phyloP scores from a whole-genome alignment of 257 asterid genomes.

The Ilex asprella region DNA sequence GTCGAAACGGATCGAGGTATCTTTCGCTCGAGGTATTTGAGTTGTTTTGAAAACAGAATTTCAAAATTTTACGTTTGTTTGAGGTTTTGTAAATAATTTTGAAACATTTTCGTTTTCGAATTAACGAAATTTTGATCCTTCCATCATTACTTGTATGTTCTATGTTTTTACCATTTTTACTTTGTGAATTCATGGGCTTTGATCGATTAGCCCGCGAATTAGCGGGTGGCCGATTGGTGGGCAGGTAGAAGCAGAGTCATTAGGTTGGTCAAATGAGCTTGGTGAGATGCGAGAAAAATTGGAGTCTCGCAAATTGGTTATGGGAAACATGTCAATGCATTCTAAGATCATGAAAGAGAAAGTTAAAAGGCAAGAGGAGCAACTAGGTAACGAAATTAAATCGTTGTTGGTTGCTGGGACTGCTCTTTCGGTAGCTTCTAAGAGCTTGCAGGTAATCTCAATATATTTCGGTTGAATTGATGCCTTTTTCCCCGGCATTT shows the following conservation, averaged over 20 bases:
- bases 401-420: slow-evolving; percentile 78
- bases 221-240: slow-evolving; percentile 15
- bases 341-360: slow-evolving; percentile 80
- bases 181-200: slow-evolving; percentile 8
- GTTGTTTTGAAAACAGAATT: too few species aligned
- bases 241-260: slow-evolving; percentile 77
- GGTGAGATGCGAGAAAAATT: slow-evolving; percentile 73
- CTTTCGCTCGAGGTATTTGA: too few species aligned
- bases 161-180: slow-evolving; percentile 5
- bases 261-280: slow-evolving; percentile 65
- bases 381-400: slow-evolving; percentile 69
- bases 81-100: too few species aligned
- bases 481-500: neutral
- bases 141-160: neutral
- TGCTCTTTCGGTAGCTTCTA: slow-evolving; percentile 73
- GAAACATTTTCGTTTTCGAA: too few species aligned
- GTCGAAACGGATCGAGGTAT: too few species aligned
- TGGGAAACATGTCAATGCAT: slow-evolving; percentile 90
- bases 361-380: slow-evolving; percentile 82
- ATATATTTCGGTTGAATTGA: neutral
- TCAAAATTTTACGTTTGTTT: too few species aligned
- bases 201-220: slow-evolving; percentile 20
- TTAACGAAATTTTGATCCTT: too few species aligned
- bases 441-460: slow-evolving; percentile 61
- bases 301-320: slow-evolving; percentile 75